These are phyloP conservation scores for Kodamaea nitidulidarum DNA, from an alignment of 805 yeast genomes.

Conservation along the genomic window DNA sequence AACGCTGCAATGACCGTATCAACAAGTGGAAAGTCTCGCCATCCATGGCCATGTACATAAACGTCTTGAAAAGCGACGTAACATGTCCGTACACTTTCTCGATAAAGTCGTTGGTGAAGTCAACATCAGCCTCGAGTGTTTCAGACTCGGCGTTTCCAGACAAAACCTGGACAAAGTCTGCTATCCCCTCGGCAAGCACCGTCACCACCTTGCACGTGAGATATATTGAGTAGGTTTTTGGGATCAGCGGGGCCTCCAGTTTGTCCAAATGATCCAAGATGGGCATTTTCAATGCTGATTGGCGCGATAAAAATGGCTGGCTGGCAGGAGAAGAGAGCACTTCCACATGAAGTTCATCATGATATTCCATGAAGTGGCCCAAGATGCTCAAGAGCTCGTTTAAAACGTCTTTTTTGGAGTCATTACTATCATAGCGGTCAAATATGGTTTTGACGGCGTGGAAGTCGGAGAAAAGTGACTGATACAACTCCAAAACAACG, in stretches of 20 bases:
- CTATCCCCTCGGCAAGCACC: conserved; percentile 65
- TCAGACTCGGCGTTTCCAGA: conserved; percentile 25
- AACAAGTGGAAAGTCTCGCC: conserved; percentile 62
- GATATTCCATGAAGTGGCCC: conserved; percentile 20
- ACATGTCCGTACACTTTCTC: conserved; percentile 26
- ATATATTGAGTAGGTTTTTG: conserved; percentile 55
- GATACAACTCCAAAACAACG: conserved; percentile 69
- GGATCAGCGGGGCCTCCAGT: conserved; percentile 59
- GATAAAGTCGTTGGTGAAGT: conserved; percentile 32
- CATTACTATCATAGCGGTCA: conserved; percentile 53
- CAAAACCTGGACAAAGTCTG: conserved; percentile 45
- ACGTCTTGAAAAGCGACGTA: conserved; percentile 28
- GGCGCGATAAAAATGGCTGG: conserved; percentile 35
- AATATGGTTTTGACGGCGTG: conserved; percentile 49
- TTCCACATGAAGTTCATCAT: conserved; percentile 10
- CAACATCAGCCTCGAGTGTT: conserved; percentile 31
- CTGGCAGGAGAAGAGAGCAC: conserved; percentile 6
- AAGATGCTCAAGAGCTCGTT: conserved; percentile 45
- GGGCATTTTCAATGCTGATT: conserved; percentile 48
- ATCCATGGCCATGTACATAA: conserved; percentile 65
- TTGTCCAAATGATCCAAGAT: conserved; percentile 80
- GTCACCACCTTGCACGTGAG: conserved; percentile 53
- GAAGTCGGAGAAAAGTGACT: conserved; percentile 55
- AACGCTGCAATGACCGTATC: conserved; percentile 71
- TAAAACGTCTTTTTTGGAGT: conserved; percentile 57